Base-by-base conservation (phyloP, 352 stramenopile genomes). In the Phytophthora ohioensis region DNA sequence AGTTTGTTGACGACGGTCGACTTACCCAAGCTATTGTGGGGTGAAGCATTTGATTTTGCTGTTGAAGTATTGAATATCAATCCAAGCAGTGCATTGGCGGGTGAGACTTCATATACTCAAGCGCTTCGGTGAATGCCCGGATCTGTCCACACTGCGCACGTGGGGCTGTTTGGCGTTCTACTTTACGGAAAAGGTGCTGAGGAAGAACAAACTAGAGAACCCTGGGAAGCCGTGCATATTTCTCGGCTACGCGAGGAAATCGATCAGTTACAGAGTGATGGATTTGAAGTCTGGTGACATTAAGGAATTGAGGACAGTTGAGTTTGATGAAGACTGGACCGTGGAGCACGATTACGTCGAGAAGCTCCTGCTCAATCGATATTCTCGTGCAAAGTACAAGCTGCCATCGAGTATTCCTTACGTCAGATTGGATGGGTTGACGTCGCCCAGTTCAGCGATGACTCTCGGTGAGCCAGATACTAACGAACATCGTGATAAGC, bases 281-380 rank as follows among this genome's bases (percentile, higher is more conserved):
- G 55, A 61, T n/a, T 32, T 60, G 47, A 48, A 43, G 30, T 49
- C 54, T 5, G 48, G 54, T 13, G 43, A 38, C 6, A 34, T 56
- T 17, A 21, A 59, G 27, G 53, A 65, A 15, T 13, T 48, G 1
- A 65, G 47, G 15, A 61, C 55, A 13, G 54, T 66, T 0, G 47
- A 65, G 4, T 66, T 56, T 48, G 42, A 27, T 11, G 64, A 71
- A 30, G 11, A 49, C 38, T 71, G 64, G 56, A 66, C 56, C 48
- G 55, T 67, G 10, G 39, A 57, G 15, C 4, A 31, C 34, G 13
- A 13, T 9, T 65, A 66, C 35, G 30, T 71, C 0, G 64, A 66
- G 38, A 38, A 61, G 10, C 64, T 57, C 8, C 17, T 67, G 49
- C 56, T 62, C 15, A 67, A 67, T 42, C 56, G 57, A 2, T 62